phyloP scores from a whole-genome alignment of 352 stramenopile genomes.

The Globisporangium perplexum region DNA sequence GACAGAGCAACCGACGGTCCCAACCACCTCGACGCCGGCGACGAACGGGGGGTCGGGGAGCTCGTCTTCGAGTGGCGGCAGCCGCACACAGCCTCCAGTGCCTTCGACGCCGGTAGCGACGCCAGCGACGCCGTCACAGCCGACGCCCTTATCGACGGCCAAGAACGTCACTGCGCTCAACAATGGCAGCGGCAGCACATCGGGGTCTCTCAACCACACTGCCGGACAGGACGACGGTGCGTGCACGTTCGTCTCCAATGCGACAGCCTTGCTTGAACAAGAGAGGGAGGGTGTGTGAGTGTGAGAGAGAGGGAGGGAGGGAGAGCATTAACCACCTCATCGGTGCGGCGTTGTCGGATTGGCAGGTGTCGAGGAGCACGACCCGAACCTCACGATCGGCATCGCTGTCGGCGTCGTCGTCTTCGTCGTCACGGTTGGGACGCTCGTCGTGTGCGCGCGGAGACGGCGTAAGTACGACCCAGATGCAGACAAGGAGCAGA shows the following conservation, averaged over 20 bases:
- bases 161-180: background rate
- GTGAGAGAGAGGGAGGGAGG: no score
- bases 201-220: background rate
- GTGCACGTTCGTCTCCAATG: background rate
- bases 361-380: background rate
- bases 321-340: background rate
- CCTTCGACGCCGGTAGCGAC: background rate
- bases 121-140: background rate
- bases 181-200: background rate
- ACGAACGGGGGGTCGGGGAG: background rate
- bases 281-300: no score
- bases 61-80: background rate
- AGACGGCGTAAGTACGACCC: background rate
- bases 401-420: conserved; percentile 1
- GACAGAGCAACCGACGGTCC: background rate
- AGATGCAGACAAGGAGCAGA: background rate
- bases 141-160: background rate
- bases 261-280: no score
- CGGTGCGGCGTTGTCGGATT: background rate
- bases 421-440: background rate
- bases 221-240: background rate
- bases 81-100: background rate
- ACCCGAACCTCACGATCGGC: background rate
- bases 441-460: background rate
- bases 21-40: background rate